Conservation (phyloP, 2,329 filamentous ascomycete genomes). For the Corynespora cassiicola region DNA sequence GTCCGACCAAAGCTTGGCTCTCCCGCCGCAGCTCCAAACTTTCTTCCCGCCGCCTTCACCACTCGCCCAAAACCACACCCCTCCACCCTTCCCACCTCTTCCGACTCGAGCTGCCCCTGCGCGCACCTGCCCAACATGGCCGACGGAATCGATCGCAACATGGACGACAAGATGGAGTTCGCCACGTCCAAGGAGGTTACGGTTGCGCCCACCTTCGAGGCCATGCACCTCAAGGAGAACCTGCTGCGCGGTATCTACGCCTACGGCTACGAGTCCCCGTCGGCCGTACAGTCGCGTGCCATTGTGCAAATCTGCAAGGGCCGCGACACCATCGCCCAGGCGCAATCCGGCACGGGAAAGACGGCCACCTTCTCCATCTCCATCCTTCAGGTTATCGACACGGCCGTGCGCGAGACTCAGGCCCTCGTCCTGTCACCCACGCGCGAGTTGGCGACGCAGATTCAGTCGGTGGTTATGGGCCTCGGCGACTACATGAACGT, state of each 20-base stretch:
- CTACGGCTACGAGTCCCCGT: constrained; percentile 98
- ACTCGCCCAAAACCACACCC: constrained; percentile 14
- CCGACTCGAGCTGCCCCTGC: constrained; percentile 5
- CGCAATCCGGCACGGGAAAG: constrained; percentile 96
- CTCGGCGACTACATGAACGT: constrained; percentile 99
- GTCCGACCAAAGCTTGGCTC: constrained; percentile 18
- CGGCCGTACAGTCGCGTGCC: constrained; percentile 94
- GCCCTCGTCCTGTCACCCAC: constrained; percentile 95
- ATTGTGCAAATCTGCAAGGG: constrained; percentile 99
- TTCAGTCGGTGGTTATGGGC: constrained; percentile 98
- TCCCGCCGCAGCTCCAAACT: constrained; percentile 29
- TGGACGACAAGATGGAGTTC: constrained; percentile 97
- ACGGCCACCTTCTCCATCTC: constrained; percentile 96
- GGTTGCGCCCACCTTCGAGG: constrained; percentile 76
- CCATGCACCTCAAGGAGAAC: constrained; percentile 96
- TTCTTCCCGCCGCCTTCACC: constrained; percentile 15
- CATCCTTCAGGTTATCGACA: constrained; percentile 95
- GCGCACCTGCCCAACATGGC: constrained; percentile 70
- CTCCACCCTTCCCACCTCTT: constrained; percentile 1
- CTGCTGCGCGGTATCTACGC: constrained; percentile 96
- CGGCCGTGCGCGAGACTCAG: constrained; percentile 88
- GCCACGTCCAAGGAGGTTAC: constrained; percentile 97
- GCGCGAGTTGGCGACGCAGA: constrained; percentile 95
- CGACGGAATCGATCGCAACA: constrained; percentile 89
- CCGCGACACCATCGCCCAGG: constrained; percentile 97